A percentile compares a stretch with the other conserved stretches of the same genome.
phyloP scores from a whole-genome alignment of 1,284 basidiomycete genomes.

The Apiotrichum sp. region DNA sequence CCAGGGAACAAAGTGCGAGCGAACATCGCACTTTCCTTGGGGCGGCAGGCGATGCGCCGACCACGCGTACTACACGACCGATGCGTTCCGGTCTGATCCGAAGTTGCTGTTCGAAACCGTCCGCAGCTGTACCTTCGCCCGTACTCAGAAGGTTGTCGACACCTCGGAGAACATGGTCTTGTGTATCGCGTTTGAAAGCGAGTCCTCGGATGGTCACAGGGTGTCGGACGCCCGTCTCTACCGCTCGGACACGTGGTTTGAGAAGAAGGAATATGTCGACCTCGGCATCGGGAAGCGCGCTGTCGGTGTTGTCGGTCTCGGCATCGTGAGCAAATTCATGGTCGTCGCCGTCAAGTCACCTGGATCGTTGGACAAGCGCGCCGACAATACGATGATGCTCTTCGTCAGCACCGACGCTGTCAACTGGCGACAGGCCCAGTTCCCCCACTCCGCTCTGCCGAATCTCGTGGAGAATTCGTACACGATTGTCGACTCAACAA shows the following conservation, averaged over 20 bases:
- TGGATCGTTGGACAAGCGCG: not conserved
- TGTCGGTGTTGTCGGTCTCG: constrained; percentile 77
- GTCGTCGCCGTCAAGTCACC: constrained; percentile 59
- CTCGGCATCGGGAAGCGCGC: constrained; percentile 74
- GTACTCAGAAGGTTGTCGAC: constrained; percentile 71
- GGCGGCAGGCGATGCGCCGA: constrained; percentile 62
- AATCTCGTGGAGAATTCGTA: constrained; percentile 57
- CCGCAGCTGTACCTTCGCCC: constrained; percentile 75
- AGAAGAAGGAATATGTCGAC: constrained; percentile 60
- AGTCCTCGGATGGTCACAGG: constrained; percentile 51
- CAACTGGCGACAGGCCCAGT: constrained; percentile 56
- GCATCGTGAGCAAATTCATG: constrained; percentile 82
- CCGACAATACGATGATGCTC: constrained; percentile 52
- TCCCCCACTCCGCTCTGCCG: constrained; percentile 47
- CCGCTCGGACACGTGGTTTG: constrained; percentile 77
- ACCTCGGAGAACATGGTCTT: constrained; percentile 69
- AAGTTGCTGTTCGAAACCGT: constrained; percentile 62
- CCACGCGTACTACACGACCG: constrained; percentile 80
- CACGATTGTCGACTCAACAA: constrained; percentile 88
- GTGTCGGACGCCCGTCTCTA: constrained; percentile 66
- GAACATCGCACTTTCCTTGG: constrained; percentile 54
- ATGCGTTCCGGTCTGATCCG: constrained; percentile 63
- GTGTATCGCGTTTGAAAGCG: constrained; percentile 63
- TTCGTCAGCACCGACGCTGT: constrained; percentile 77
- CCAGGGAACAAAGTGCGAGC: constrained; percentile 67